These are phyloP conservation scores for Claviceps monticola DNA, from an alignment of 2,329 filamentous ascomycete species.

Conservation along the genomic window DNA sequence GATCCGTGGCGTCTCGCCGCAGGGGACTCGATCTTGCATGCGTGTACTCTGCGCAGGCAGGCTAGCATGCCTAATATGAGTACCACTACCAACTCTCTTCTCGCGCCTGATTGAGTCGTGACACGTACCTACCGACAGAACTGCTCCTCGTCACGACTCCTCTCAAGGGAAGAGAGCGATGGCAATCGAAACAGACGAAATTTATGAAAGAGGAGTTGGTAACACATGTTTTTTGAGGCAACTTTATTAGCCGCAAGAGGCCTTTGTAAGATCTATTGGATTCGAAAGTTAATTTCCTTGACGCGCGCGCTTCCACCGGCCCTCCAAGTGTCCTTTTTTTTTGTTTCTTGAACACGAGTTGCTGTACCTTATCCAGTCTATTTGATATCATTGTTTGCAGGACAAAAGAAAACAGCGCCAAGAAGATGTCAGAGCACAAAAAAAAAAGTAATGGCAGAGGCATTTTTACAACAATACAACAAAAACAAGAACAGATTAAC, in stretches of 20 bases:
- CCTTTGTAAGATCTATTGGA: not conserved
- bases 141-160: too few species aligned
- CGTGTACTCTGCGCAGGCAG: not conserved
- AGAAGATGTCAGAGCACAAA: not conserved
- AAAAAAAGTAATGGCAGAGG: not conserved
- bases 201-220: too few species aligned
- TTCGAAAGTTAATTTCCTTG: too few species aligned
- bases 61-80: constrained; percentile 1
- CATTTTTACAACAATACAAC: not conserved
- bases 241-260: not conserved
- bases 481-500: not conserved
- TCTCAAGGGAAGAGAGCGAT: too few species aligned
- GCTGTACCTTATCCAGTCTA: constrained; percentile 1
- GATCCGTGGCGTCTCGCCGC: not conserved
- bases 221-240: too few species aligned
- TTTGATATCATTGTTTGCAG: not conserved
- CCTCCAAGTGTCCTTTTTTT: not conserved
- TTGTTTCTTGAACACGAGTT: not conserved
- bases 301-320: not conserved
- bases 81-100: too few species aligned
- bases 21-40: not conserved
- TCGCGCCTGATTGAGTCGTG: too few species aligned
- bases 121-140: too few species aligned
- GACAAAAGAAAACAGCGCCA: not conserved
- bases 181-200: too few species aligned